Conservation (phyloP, 1,284 basidiomycete genomes). For the Golubevia pallescens region DNA sequence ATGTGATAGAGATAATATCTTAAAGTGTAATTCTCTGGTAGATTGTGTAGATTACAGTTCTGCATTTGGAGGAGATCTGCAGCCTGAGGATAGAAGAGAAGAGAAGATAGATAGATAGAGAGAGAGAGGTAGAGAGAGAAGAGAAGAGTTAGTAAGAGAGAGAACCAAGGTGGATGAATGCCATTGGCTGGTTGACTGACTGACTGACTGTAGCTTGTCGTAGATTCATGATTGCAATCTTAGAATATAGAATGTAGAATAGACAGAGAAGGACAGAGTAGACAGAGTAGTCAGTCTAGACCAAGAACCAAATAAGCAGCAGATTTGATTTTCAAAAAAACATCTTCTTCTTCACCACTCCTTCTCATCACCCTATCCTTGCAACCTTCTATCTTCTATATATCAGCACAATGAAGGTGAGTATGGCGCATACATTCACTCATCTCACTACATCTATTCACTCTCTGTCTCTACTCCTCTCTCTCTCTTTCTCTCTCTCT, state of each 20-base stretch:
- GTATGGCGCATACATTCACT: too few species aligned
- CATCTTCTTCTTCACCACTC: not conserved
- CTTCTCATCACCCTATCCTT: not conserved
- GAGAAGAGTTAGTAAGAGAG: not conserved
- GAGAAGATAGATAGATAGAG: not conserved
- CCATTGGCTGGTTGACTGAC: too few species aligned
- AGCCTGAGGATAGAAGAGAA: constrained; percentile 20
- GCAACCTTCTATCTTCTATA: not conserved
- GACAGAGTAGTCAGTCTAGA: too few species aligned
- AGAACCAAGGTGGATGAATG: not conserved
- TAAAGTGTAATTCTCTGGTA: constrained; percentile 63
- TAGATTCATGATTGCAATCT: constrained; percentile 2
- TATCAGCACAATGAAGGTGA: too few species aligned
- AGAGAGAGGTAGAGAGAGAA: not conserved
- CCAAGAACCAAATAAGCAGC: too few species aligned
- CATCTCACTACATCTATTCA: too few species aligned
- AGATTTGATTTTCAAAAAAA: too few species aligned
- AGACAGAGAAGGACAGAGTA: not conserved
- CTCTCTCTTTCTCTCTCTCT: too few species aligned
- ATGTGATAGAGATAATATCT: constrained; percentile 62
- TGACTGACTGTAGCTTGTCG: constrained; percentile 10
- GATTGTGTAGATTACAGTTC: constrained; percentile 61
- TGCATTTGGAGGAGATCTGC: constrained; percentile 60
- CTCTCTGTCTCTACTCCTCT: too few species aligned
- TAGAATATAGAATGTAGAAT: not conserved